These are phyloP conservation scores for Metarhizium album DNA, from an alignment of 2,329 filamentous ascomycete species.

Conservation along the genomic window DNA sequence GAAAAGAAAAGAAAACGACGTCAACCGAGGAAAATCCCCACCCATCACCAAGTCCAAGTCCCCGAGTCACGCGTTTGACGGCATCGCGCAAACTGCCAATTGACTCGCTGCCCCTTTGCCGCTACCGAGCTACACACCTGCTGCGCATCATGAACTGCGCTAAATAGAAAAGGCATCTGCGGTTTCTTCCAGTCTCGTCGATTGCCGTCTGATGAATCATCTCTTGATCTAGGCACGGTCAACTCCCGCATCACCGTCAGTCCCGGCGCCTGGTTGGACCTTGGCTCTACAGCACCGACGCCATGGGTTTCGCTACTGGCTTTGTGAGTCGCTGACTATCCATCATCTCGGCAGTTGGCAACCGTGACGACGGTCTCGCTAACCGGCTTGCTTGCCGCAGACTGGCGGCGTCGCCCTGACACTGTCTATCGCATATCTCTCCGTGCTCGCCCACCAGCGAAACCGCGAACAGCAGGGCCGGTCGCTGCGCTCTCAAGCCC, in stretches of 20 bases:
- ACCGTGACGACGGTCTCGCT: neutral
- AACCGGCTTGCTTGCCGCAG: constrained; percentile 28
- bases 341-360: neutral
- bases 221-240: neutral
- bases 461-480: constrained; percentile 51
- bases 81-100: constrained; percentile 1
- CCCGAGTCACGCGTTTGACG: no score
- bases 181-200: neutral
- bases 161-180: constrained; percentile 8
- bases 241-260: constrained; percentile 19
- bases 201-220: constrained; percentile 3
- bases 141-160: constrained; percentile 22
- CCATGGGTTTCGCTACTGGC: constrained; percentile 64
- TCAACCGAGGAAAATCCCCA: constrained; percentile 6
- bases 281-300: constrained; percentile 9
- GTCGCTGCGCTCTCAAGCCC: constrained; percentile 45
- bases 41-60: neutral
- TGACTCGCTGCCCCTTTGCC: constrained; percentile 6
- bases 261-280: constrained; percentile 1
- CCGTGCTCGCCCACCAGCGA: constrained; percentile 57
- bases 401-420: constrained; percentile 68
- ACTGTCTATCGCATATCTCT: constrained; percentile 61
- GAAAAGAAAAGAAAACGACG: no score
- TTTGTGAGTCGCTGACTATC: constrained; percentile 46
- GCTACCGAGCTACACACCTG: constrained; percentile 15